phyloP scores from a whole-genome alignment of 2,329 filamentous ascomycete species.

The Alternaria infectoria region DNA sequence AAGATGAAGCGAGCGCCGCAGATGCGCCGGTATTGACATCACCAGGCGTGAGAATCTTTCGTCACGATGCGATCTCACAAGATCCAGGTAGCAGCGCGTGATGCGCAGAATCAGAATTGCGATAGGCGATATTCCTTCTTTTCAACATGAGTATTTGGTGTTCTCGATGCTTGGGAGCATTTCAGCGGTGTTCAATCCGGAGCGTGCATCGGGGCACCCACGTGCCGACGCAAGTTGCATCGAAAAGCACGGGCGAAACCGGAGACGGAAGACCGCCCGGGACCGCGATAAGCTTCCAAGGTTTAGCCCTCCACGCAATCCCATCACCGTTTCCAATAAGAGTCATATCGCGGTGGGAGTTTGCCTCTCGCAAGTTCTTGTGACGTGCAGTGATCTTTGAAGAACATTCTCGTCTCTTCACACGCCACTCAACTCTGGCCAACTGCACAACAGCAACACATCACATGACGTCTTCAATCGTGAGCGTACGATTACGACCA shows the following conservation, averaged over 20 bases:
- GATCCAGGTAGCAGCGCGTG: conserved; percentile 22
- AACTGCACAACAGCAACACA: neutral
- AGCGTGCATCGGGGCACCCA: conserved; percentile 1
- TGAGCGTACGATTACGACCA: neutral
- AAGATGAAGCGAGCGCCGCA: conserved; percentile 13
- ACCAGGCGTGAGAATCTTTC: conserved; percentile 3
- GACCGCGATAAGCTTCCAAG: conserved; percentile 3
- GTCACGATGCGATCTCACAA: conserved; percentile 19
- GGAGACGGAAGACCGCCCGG: conserved; percentile 7
- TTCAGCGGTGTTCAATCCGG: neutral
- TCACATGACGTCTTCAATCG: conserved; percentile 10
- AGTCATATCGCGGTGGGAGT: neutral
- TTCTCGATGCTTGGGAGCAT: neutral
- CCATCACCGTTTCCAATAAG: neutral
- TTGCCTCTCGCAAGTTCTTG: neutral
- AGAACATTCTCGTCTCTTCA: neutral
- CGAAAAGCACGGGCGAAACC: neutral
- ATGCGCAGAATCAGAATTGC: neutral
- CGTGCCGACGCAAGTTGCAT: neutral
- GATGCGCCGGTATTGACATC: conserved; percentile 15
- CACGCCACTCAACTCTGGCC: accelerated
- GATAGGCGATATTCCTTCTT: neutral
- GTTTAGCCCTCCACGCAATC: conserved; percentile 6
- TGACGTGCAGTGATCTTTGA: neutral
- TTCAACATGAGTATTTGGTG: neutral